Conservation (phyloP, 306 rosid species). For the Cicer pinnatifidum region DNA sequence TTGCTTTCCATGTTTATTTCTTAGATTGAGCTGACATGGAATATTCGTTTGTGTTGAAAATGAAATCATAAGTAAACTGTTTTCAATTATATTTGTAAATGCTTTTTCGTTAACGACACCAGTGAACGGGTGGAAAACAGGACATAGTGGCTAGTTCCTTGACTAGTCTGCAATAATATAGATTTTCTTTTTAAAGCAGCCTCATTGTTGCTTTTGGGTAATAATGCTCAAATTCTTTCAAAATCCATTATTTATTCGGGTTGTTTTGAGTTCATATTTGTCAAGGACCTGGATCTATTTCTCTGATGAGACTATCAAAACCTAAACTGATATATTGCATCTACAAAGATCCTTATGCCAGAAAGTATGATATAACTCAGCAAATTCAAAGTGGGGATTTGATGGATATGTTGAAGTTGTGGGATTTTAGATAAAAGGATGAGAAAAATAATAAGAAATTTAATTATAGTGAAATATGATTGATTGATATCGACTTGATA, state of each 20-base stretch:
- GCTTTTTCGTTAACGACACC: neutral
- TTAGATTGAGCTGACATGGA: conserved; percentile 20
- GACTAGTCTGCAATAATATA: conserved; percentile 14
- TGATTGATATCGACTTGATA: too few relatives aligned
- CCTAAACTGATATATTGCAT: neutral
- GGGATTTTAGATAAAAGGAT: too few relatives aligned
- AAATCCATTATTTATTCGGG: conserved; percentile 8
- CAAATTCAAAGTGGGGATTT: neutral
- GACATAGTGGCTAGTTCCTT: conserved; percentile 26
- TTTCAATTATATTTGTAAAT: conserved; percentile 22
- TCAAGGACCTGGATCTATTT: conserved; percentile 23
- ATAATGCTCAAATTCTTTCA: conserved; percentile 8
- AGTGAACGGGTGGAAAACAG: conserved; percentile 24
- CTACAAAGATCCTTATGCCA: neutral
- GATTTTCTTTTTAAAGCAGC: conserved; percentile 10
- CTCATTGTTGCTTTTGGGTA: conserved; percentile 5
- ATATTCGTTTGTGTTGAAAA: conserved; percentile 8
- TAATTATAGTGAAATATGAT: too few relatives aligned
- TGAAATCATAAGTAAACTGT: neutral
- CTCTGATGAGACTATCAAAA: conserved; percentile 29
- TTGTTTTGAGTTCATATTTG: conserved; percentile 26
- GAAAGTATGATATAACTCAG: conserved; percentile 7
- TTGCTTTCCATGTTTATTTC: conserved; percentile 41
- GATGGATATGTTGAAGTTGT: neutral
- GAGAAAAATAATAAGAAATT: too few relatives aligned